A percentile compares a stretch with the other conserved stretches of the same genome.
phyloP scores from a whole-genome alignment of 176 grass and related monocot species.

The Elymus sibiricus region DNA sequence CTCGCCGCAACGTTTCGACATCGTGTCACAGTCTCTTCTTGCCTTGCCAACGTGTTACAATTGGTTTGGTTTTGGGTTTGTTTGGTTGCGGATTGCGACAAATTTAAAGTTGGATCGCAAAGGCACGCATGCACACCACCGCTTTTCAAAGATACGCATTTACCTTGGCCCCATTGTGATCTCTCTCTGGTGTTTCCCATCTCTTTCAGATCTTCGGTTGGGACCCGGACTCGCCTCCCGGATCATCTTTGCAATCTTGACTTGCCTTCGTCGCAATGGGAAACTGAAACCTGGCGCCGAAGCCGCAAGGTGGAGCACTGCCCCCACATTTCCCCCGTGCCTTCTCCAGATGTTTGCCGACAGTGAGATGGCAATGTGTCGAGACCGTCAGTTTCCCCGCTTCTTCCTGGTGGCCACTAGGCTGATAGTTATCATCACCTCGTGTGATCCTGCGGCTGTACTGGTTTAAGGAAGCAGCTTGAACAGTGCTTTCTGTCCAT shows the following conservation, averaged over 20 bases:
- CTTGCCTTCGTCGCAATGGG: background rate
- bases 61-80: background rate
- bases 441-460: background rate
- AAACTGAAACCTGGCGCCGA: conserved; percentile 13
- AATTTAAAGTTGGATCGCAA: conserved; percentile 38
- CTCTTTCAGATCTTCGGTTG: conserved; percentile 48
- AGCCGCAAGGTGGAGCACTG: background rate
- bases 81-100: conserved; percentile 14
- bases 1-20: background rate
- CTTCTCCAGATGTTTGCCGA: background rate
- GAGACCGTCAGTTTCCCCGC: background rate
- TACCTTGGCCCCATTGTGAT: conserved; percentile 1
- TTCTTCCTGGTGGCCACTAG: background rate
- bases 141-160: conserved; percentile 34
- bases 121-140: background rate
- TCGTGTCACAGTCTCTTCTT: background rate
- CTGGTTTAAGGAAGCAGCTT: background rate
- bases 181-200: conserved; percentile 29
- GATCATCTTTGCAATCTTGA: conserved; percentile 7
- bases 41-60: conserved; percentile 2
- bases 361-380: background rate
- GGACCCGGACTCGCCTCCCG: conserved; percentile 17
- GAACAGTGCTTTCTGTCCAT: background rate
- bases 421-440: background rate
- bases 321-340: background rate